These are phyloP conservation scores for Orobanche coerulescens DNA, from an alignment of 257 asterid genomes.

Conservation along the genomic window DNA sequence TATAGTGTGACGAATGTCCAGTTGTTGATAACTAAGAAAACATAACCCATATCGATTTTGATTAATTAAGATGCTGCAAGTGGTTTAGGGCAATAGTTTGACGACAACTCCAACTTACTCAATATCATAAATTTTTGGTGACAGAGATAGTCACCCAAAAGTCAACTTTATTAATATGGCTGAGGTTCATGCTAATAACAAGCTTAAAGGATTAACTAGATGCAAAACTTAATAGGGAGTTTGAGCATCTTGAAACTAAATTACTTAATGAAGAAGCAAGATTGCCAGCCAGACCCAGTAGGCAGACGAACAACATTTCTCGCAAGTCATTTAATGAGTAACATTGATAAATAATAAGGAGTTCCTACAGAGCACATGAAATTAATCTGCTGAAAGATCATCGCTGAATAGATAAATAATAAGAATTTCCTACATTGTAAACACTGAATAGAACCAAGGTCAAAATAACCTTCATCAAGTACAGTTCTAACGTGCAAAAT, in stretches of 20 bases:
- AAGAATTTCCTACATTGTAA: too few species aligned
- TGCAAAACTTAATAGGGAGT: background rate
- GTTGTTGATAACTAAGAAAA: background rate
- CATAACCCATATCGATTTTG: background rate
- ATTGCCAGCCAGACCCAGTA: background rate
- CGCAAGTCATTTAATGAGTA: background rate
- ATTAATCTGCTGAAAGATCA: background rate
- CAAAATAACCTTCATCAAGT: background rate
- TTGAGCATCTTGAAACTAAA: background rate
- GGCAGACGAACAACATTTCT: constrained; percentile 6
- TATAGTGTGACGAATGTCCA: background rate
- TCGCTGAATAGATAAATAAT: too few species aligned
- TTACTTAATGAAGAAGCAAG: background rate
- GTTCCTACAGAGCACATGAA: background rate
- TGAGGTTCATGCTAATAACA: background rate
- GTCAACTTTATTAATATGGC: background rate
- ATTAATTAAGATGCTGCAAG: background rate
- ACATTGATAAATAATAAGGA: background rate
- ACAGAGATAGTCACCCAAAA: background rate
- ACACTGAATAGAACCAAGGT: background rate
- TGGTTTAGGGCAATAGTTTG: background rate
- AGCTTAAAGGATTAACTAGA: background rate
- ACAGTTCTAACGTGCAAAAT: background rate
- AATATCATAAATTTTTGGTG: background rate
- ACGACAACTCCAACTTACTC: background rate